Evolutionary conservation across 163 green algal species (phyloP), one percentile per base, ranked within the genome.

Genomic region (Prototheca wickerhamii): DNA sequence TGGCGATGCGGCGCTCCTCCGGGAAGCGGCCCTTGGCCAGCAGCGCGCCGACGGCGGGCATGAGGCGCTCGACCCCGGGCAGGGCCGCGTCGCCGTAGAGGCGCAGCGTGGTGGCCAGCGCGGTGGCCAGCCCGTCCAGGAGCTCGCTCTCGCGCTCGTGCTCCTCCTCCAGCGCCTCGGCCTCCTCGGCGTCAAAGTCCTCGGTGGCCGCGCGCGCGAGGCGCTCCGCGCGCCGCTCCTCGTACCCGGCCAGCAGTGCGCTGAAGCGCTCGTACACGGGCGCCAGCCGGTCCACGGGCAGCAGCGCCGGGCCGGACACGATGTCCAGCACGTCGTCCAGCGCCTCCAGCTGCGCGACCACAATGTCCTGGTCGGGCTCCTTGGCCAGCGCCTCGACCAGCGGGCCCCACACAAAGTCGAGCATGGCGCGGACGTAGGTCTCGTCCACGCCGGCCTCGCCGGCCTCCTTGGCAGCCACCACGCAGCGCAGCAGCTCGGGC

Each of bases 161-260:
- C 74, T 98, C 89, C 67, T 89, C 87, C 75, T 95, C 76, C 43
- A 97, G 76, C 46, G 83, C 77, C 68, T 96, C 87, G 35, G 80
- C 74, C 79, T 98, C 92, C 68, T 97, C 89, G 12, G 89, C 86
- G 66, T 98, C 93, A 75, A 97, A 96, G 70, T 98, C 93, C 70
- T 99, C 93, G 5, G 71, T 82, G 29, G 70, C 32, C 26, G 72
- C 79, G 20, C 86, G 74, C 52, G 81, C 53, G 58, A 73, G 68
- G 23, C 85, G 72, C 65, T 90, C 82, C 53, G 68, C 63, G 23
- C 83, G 74, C n/a, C 88, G 70, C 68, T 90, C 72, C 54, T 81
- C 68, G 51, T 75, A 87, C 53, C 70, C 74, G 17, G 61, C 63
- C 35, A 95, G 65, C 21, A 91, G 69, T 2, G 62, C 66, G 23